phyloP scores from a whole-genome alignment of 805 yeast species.

The Saturnispora silvae region DNA sequence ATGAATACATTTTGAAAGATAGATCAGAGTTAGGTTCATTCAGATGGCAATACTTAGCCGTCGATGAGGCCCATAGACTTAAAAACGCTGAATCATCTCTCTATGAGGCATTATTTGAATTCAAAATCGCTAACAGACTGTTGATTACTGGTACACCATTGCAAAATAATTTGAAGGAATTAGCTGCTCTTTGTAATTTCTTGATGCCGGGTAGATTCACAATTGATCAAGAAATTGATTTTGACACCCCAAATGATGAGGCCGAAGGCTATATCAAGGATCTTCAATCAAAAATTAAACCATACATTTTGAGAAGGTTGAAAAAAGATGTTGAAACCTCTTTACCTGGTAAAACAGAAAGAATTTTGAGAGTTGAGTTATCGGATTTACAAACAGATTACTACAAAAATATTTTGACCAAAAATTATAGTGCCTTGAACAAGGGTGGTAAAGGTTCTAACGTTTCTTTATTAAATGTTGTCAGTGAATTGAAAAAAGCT shows the following conservation, averaged over 20 bases:
- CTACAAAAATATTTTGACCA: constrained; percentile 86
- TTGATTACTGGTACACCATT: constrained; percentile 97
- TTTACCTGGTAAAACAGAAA: constrained; percentile 88
- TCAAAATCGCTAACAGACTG: constrained; percentile 74
- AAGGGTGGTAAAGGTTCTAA: constrained; percentile 75
- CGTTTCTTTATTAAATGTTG: constrained; percentile 76
- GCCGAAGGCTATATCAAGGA: constrained; percentile 86
- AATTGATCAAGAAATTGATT: constrained; percentile 92
- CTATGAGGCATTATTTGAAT: constrained; percentile 76
- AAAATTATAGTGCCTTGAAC: constrained; percentile 83
- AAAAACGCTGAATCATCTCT: constrained; percentile 90
- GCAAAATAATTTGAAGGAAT: constrained; percentile 89
- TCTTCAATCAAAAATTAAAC: constrained; percentile 75
- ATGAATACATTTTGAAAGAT: constrained; percentile 92
- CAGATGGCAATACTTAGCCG: constrained; percentile 94
- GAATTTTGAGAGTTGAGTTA: constrained; percentile 88
- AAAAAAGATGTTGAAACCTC: constrained; percentile 97
- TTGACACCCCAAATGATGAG: constrained; percentile 75
- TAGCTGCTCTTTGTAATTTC: constrained; percentile 90
- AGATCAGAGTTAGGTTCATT: constrained; percentile 66
- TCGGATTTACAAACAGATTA: constrained; percentile 93
- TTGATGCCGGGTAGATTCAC: constrained; percentile 89
- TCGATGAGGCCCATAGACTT: constrained; percentile 95
- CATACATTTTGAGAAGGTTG: constrained; percentile 84
- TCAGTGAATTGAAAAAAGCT: constrained; percentile 94